Percentiles rank a stretch among this genome's conserved stretches.
These are phyloP conservation scores for Metschnikowia drakensbergensis DNA, from an alignment of 805 yeast species.

Conservation along the genomic window DNA sequence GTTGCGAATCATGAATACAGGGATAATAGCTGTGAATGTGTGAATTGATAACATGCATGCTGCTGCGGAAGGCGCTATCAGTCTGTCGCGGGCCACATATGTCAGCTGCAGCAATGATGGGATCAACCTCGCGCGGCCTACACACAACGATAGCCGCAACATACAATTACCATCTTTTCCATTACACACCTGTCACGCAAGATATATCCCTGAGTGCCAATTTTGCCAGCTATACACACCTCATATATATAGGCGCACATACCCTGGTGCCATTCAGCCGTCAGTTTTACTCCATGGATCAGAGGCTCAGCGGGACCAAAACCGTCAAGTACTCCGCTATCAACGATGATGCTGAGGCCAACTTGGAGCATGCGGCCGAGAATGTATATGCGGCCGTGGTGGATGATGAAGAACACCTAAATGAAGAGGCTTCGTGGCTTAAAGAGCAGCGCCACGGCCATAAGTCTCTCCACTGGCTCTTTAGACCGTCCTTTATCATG, in stretches of 20 bases:
- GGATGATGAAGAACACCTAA: constrained; percentile 30
- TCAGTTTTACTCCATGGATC: background rate
- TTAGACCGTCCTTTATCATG: constrained; percentile 54
- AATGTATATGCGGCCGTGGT: constrained; percentile 42
- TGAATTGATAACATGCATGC: too few relatives aligned
- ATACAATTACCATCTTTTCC: too few relatives aligned
- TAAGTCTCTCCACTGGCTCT: constrained; percentile 46
- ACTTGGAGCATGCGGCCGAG: constrained; percentile 29
- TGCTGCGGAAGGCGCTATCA: background rate
- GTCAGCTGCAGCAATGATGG: background rate
- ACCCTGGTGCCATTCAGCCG: too few relatives aligned
- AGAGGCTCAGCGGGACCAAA: background rate
- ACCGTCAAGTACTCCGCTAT: constrained; percentile 8
- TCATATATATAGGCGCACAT: too few relatives aligned
- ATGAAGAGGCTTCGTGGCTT: constrained; percentile 46
- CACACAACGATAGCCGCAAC: background rate
- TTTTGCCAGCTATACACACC: too few relatives aligned
- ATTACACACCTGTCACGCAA: too few relatives aligned
- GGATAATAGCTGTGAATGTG: too few relatives aligned
- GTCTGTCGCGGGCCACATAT: background rate
- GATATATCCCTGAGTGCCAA: too few relatives aligned
- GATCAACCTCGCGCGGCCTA: background rate
- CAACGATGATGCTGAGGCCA: constrained; percentile 11
- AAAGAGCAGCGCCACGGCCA: constrained; percentile 47
- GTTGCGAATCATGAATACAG: too few relatives aligned